phyloP scores from a whole-genome alignment of 2,329 filamentous ascomycete genomes.

The Colletotrichum lini region DNA sequence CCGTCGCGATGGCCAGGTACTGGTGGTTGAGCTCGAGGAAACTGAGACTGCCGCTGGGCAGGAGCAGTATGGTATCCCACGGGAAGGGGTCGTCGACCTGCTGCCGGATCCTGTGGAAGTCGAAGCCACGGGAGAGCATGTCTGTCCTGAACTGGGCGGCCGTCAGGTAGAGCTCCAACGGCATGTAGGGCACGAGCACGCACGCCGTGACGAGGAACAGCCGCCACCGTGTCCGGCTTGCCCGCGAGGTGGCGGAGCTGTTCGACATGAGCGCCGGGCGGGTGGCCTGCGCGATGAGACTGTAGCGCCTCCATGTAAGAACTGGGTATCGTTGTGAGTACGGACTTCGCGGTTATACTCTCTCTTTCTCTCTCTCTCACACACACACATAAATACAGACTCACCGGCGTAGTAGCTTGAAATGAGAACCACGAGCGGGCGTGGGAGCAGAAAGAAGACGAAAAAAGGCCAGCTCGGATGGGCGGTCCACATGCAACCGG shows the following conservation, averaged over 20 bases:
- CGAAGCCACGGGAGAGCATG: constrained; percentile 52
- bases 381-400: constrained; percentile 45
- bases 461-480: constrained; percentile 63
- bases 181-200: constrained; percentile 67
- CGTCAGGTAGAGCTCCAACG: constrained; percentile 59
- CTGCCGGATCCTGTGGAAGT: constrained; percentile 60
- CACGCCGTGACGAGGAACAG: constrained; percentile 70
- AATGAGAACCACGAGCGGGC: constrained; percentile 58
- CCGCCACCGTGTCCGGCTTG: constrained; percentile 63
- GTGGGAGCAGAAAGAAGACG: constrained; percentile 64
- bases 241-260: constrained; percentile 57
- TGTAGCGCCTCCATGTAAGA: constrained; percentile 64
- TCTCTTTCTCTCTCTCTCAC: no score
- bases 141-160: constrained; percentile 57
- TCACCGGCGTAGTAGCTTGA: constrained; percentile 65
- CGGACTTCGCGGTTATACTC: no score
- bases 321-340: constrained; percentile 49
- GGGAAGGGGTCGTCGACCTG: constrained; percentile 52
- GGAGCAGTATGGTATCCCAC: constrained; percentile 64
- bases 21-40: constrained; percentile 60
- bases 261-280: constrained; percentile 57
- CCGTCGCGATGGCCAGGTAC: constrained; percentile 65
- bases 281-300: constrained; percentile 60
- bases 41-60: constrained; percentile 57
- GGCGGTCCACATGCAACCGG: constrained; percentile 64